Conservation (phyloP, 164 flowering plant species). For the Platanus orientalis region DNA sequence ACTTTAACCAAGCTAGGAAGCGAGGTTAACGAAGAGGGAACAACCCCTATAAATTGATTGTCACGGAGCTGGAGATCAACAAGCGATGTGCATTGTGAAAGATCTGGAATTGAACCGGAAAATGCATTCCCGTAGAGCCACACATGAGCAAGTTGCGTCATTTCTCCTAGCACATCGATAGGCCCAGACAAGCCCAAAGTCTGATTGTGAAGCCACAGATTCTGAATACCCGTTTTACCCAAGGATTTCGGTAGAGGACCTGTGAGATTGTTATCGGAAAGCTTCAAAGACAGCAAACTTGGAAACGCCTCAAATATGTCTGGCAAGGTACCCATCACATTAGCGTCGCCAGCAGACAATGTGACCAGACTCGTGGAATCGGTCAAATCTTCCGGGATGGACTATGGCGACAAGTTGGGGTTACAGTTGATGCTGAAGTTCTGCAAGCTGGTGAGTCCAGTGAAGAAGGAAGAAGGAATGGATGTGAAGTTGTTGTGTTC, state of each 20-base stretch:
- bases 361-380: slow-evolving; percentile 18
- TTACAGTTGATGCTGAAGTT: slow-evolving; percentile 27
- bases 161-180: slow-evolving; percentile 30
- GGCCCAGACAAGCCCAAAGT: slow-evolving; percentile 25
- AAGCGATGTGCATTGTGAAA: slow-evolving; percentile 28
- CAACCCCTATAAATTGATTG: slow-evolving; percentile 43
- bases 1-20: slow-evolving; percentile 34
- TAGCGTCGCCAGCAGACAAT: slow-evolving; percentile 26
- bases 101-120: slow-evolving; percentile 48
- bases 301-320: slow-evolving; percentile 26
- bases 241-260: slow-evolving; percentile 38
- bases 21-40: slow-evolving; percentile 27
- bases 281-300: slow-evolving; percentile 26
- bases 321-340: slow-evolving; percentile 35
- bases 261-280: slow-evolving; percentile 47
- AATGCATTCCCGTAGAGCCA: slow-evolving; percentile 48
- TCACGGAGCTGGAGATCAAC: slow-evolving; percentile 50
- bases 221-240: slow-evolving; percentile 24
- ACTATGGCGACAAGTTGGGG: slow-evolving; percentile 27
- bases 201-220: slow-evolving; percentile 45
- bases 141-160: slow-evolving; percentile 34
- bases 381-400: slow-evolving; percentile 25
- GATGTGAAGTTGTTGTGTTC: slow-evolving; percentile 30
- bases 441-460: slow-evolving; percentile 21
- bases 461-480: slow-evolving; percentile 17